Evolutionary conservation across 2,329 filamentous ascomycete species (phyloP), one percentile per base, ranked within the genome.

Genomic region (Gaeumannomyces sp.): DNA sequence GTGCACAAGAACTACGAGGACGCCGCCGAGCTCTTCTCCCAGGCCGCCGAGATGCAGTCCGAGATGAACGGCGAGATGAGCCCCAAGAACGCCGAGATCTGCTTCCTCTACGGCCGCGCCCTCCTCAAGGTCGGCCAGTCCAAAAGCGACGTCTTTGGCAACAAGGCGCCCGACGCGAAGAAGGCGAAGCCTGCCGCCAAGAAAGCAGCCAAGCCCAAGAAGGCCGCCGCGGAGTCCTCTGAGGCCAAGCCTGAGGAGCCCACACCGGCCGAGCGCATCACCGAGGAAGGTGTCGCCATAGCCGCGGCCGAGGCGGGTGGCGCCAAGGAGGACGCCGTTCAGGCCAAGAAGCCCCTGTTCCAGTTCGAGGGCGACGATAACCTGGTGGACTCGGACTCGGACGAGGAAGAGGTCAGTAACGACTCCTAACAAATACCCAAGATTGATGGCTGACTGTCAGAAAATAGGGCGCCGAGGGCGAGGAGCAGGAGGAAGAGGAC

Each of bases 291-390:
- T 33, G 76, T 79, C 33, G 78, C 78, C 14, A 74, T 77, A 59
- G 75, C 73, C n/a, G 75, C 78, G 0, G 79, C 80, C 63, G 74
- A 78, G 64, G 78, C 79, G n/a, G 78, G 78, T 27, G 77, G 76
- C 75, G 66, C 73, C 77, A 76, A 77, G 29, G 77, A 73, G 59
- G 70, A 64, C 7, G 63, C 65, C 3, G 63, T 61, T 71, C 19
- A 81, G 38, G 79, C 76, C 5, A 90, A 89, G 75, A 94, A 93
- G 75, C 87, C 91, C 0, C 85, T 92, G 68, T 97, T 99, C 76
- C 91, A 96, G 71, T 96, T 99, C 73, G 90, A 88, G 5, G 95
- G 95, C 65, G 94, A 98, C 73, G 94, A 97, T 76, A 94, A 97
- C 74, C 97, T 92, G 79, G 91, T 92, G 64, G 89, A 91, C 64